phyloP scores from a whole-genome alignment of 257 asterid genomes.

The Rubia yunnanensis region DNA sequence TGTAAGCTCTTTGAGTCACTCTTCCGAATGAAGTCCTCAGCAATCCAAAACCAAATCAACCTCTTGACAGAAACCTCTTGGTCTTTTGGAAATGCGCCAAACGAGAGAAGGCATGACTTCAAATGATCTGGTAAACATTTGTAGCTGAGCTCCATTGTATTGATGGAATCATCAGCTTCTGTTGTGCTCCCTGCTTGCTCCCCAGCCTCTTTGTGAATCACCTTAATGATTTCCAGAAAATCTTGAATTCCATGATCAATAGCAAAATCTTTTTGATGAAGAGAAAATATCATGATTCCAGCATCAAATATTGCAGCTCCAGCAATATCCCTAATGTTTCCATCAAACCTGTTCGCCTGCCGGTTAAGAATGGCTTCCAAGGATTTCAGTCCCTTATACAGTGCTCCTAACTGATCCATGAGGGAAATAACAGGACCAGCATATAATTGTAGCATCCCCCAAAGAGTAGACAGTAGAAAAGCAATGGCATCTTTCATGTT shows the following conservation, averaged over 20 bases:
- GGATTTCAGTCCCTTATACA: constrained; percentile 3
- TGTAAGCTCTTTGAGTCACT: background rate
- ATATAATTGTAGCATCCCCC: background rate
- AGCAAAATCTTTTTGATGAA: background rate
- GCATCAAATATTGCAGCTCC: constrained; percentile 1
- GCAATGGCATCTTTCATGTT: background rate
- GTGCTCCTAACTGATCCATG: background rate
- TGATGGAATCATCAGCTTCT: background rate
- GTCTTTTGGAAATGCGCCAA: background rate
- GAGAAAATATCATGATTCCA: background rate
- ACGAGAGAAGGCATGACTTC: constrained; percentile 11
- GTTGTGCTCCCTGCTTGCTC: background rate
- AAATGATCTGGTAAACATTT: constrained; percentile 2
- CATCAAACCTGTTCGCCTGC: background rate
- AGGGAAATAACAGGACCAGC: background rate
- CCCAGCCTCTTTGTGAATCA: background rate
- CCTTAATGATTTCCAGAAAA: background rate
- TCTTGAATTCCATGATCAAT: background rate
- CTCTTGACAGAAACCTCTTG: background rate
- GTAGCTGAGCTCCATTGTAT: background rate
- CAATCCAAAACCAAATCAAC: constrained; percentile 5
- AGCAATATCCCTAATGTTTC: background rate
- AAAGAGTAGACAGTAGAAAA: background rate
- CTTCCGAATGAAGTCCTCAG: constrained; percentile 6
- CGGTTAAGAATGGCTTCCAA: background rate